A percentile compares a stretch with the other conserved stretches of the same genome.
Evolutionary conservation across 345 rosid genomes (phyloP).

Genomic region (Citrus reticulata): DNA sequence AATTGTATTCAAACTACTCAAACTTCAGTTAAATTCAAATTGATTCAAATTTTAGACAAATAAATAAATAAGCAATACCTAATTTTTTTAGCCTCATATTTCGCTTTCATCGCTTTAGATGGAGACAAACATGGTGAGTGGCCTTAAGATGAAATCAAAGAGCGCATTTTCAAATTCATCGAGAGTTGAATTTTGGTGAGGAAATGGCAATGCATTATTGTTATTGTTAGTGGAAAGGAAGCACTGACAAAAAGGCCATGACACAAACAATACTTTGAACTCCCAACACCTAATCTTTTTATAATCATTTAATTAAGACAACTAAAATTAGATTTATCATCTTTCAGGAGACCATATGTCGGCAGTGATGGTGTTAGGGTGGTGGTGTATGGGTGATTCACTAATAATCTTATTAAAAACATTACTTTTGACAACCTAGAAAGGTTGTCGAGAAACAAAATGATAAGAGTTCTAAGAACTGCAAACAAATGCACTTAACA

Average conservation of each 20-base stretch:
- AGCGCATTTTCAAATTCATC: neutral
- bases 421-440: no score
- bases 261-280: conserved; percentile 5
- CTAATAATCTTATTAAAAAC: conserved; percentile 2
- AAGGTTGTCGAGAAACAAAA: no score
- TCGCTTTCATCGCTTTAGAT: conserved; percentile 29
- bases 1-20: no score
- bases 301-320: neutral
- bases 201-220: no score
- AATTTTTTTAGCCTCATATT: conserved; percentile 27
- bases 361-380: conserved; percentile 21
- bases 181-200: conserved; percentile 23
- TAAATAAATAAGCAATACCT: no score
- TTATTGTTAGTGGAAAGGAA: conserved; percentile 19
- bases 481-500: no score
- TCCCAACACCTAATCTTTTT: no score
- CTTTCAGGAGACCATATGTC: conserved; percentile 25
- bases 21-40: no score
- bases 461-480: no score
- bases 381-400: conserved; percentile 9
- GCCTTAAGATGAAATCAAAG: conserved; percentile 37
- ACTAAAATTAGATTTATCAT: conserved; percentile 13
- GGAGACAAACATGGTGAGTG: conserved; percentile 47
- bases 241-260: conserved; percentile 22
- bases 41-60: no score